phyloP scores from a whole-genome alignment of 1,284 basidiomycete genomes.

The Moesziomyces antarcticus region DNA sequence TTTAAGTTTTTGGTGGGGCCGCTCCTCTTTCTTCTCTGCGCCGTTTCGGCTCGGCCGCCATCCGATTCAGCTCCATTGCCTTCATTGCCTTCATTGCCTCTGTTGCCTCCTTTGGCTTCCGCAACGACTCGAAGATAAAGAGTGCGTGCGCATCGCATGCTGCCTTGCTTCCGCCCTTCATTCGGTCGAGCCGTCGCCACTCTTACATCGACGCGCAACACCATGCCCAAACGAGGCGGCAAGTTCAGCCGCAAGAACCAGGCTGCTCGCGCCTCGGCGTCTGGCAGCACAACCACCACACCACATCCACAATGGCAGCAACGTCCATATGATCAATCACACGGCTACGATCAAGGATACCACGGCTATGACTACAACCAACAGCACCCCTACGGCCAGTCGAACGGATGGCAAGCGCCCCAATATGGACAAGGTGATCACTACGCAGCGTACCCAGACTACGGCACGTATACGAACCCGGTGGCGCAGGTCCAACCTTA shows the following conservation, averaged over 20 bases:
- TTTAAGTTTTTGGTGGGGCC: no score
- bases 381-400: not conserved
- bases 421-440: not conserved
- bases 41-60: no score
- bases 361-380: not conserved
- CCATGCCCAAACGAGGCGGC: not conserved
- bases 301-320: not conserved
- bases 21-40: no score
- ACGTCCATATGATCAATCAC: not conserved
- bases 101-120: no score
- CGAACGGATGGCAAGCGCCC: no score
- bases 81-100: no score
- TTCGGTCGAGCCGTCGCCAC: not conserved
- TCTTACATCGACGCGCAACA: not conserved
- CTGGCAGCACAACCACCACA: not conserved
- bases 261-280: not conserved
- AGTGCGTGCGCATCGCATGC: not conserved
- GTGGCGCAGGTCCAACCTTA: not conserved
- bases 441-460: not conserved
- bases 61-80: no score
- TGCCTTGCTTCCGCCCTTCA: not conserved
- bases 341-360: not conserved
- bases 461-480: not conserved
- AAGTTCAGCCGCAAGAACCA: constrained; percentile 1
- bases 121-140: not conserved